Evolutionary conservation across 1,284 basidiomycete species (phyloP), one percentile per base, ranked within the genome.

Genomic region (Apiotrichum brassicae): DNA sequence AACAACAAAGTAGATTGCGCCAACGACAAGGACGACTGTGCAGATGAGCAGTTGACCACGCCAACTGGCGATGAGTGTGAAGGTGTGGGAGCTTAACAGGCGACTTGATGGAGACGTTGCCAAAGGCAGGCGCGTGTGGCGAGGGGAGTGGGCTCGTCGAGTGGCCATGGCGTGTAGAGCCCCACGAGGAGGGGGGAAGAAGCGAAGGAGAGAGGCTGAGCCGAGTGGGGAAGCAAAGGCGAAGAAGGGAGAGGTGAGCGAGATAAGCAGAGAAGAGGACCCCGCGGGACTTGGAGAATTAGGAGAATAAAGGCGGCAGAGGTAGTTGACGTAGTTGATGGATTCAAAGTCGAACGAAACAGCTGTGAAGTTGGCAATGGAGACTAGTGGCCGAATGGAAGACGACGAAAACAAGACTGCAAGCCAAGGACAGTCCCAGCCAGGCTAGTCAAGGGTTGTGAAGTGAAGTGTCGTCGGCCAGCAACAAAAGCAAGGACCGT

Each of bases 11-110:
- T 66, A 70, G 41, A 68, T 55, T 20, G 61, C 63, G 13, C 67
- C 67, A 32, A 71, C 36, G 38, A 62, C 49, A 25, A 70, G 54
- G n/a, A 65, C 61, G n/a, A 66, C 54, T 30, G 57, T 61, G 54
- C 66, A 67, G 19, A 70, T 64, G 25, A 69, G 48, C n/a, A 71
- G 57, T 50, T 71, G 69, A 12, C 69, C 69, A n/a, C 64, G 62
- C 69, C 69, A 71, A 39, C 62, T 67, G 4, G 66, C 67, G 39
- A 71, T 57, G 46, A 64, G 64, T 6, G 67, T 63, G 42, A 68
- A 59, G 5, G 68, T 66, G 19, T 61, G 61, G 22, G 62, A 55
- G 34, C 61, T 59, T 6, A 66, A 46, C 14, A 69, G 54, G 22
- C 59, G 58, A 18, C 14, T 14, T 37, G 49, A 32, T 6, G 43